Evolutionary conservation across 805 yeast genomes (phyloP), one percentile per base, ranked within the genome.

Genomic region (Brettanomyces anomalus): DNA sequence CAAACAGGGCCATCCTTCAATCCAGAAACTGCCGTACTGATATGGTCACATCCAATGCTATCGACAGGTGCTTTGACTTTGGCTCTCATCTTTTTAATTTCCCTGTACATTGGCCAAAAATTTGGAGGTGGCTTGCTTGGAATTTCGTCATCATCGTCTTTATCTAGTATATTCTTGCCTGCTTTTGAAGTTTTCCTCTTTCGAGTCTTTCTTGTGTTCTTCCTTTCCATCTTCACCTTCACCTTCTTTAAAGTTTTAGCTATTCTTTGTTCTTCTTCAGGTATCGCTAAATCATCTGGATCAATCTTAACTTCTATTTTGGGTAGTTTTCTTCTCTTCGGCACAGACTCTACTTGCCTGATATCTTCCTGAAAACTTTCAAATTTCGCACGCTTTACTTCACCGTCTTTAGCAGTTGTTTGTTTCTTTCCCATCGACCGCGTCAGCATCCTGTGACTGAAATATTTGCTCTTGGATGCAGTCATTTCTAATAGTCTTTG

Each of bases 1-100:
- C 62, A 76, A 1, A 61, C 49, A 15, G 57, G 55, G 2, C 78
- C 76, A n/a, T 44, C 58, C 7, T 54, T 49, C 1, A 53, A 47
- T 3, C 54, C 62, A 6, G 72, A 61, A 15, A 75, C 64, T 4
- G 70, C 59, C 18, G 66, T 63, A 0, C 79, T 76, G 39, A 76
- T 67, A 24, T 69, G 67, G 19, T 83, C 88, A 58, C 96, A 87
- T 5, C 97, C 97, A 74, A 85, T 78, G 0, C 79, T 70, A 56
- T 89, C 97, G 2, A 89, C 97, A 0, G 97, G 96, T 0, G 97
- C 78, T n/a, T 64, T 60, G 13, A 81, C 69, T 40, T 69, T 67
- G 3, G 70, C 51, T 46, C 97, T 68, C 93, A 87, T 84, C 18
- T 61, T 64, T 42, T 79, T 77, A 30, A 88, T 67, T 46, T 68